phyloP scores from a whole-genome alignment of 345 rosid genomes.

The Gossypium ekmanianum region DNA sequence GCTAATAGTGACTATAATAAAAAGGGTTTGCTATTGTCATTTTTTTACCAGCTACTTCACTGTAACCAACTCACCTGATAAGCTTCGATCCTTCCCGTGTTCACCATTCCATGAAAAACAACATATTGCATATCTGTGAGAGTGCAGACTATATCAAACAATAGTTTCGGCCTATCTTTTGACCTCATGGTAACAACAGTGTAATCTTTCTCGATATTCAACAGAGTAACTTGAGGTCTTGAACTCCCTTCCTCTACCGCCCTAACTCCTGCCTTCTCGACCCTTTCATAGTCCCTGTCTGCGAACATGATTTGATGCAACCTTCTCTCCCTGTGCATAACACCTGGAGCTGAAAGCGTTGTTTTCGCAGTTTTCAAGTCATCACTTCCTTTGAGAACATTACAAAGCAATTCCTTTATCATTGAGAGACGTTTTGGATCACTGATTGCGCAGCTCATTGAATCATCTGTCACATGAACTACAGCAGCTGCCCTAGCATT shows the following conservation, averaged over 20 bases:
- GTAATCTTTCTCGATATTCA: constrained; percentile 76
- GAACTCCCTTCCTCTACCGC: constrained; percentile 33
- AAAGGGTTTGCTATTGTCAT: background rate
- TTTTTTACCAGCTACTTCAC: background rate
- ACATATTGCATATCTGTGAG: constrained; percentile 93
- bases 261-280: constrained; percentile 34
- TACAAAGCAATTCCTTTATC: constrained; percentile 58
- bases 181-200: constrained; percentile 79
- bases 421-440: constrained; percentile 62
- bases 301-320: constrained; percentile 94
- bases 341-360: constrained; percentile 54
- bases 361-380: constrained; percentile 60
- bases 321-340: constrained; percentile 66
- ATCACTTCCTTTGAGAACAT: constrained; percentile 57
- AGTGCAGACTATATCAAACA: constrained; percentile 86
- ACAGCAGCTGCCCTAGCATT: constrained; percentile 91
- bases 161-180: constrained; percentile 73
- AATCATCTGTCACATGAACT: constrained; percentile 63
- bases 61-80: constrained; percentile 58
- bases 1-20: background rate
- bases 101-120: constrained; percentile 85
- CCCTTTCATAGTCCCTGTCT: constrained; percentile 83
- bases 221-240: constrained; percentile 62
- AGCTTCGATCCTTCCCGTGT: constrained; percentile 62
- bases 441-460: constrained; percentile 51